Evolutionary conservation across 2,329 filamentous ascomycete genomes (phyloP).

Genomic region (Apiospora sp.): DNA sequence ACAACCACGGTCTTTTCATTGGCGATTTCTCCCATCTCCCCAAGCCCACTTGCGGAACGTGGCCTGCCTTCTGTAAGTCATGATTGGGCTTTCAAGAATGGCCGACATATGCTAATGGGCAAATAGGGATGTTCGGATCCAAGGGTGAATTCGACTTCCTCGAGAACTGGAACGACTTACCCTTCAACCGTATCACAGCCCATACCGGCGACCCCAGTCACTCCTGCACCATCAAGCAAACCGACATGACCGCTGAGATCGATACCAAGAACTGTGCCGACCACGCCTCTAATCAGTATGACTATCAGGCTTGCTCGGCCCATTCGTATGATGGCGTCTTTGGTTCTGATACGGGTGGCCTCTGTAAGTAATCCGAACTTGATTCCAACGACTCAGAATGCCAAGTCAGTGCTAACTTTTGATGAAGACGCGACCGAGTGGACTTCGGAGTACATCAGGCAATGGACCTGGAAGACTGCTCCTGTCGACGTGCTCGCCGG

Average conservation of each 20-base stretch:
- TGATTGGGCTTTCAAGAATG: not conserved
- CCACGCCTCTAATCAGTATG: constrained; percentile 42
- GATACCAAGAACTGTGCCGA: constrained; percentile 51
- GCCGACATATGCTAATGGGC: not conserved
- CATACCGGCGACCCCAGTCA: constrained; percentile 53
- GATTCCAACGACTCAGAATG: constrained; percentile 55
- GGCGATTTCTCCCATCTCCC: constrained; percentile 76
- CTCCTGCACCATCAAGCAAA: constrained; percentile 44
- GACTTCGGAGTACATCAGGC: constrained; percentile 65
- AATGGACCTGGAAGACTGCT: constrained; percentile 70
- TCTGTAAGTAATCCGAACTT: constrained; percentile 43
- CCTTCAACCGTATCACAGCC: constrained; percentile 64
- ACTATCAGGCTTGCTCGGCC: constrained; percentile 51
- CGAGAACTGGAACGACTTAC: constrained; percentile 68
- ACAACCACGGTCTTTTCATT: constrained; percentile 73
- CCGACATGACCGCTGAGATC: constrained; percentile 42
- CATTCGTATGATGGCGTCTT: constrained; percentile 49
- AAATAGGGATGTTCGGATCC: constrained; percentile 49
- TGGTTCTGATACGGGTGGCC: constrained; percentile 47
- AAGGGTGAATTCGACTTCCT: constrained; percentile 74
- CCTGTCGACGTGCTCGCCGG: constrained; percentile 61
- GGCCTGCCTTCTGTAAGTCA: constrained; percentile 70
- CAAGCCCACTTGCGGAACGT: constrained; percentile 69
- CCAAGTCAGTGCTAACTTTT: constrained; percentile 52
- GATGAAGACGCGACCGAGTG: constrained; percentile 60